Evolutionary conservation across 371 early-diverging fungal genomes (phyloP).

Genomic region (Nematocida minor): DNA sequence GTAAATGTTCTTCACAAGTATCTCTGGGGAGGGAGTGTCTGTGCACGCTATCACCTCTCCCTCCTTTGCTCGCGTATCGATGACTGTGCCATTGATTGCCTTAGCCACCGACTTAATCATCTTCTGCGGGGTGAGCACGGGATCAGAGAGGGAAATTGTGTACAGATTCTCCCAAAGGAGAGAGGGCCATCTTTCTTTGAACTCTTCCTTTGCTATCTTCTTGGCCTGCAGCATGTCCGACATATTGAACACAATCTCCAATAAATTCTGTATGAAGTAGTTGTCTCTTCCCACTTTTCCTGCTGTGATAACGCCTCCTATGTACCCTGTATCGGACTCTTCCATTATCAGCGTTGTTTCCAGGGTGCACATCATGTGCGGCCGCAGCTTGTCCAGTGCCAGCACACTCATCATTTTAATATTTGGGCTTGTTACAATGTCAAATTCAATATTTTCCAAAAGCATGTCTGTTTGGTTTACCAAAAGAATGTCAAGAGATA

Average conservation of each 20-base stretch:
- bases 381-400: slow-evolving; percentile 72
- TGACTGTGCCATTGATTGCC: slow-evolving; percentile 47
- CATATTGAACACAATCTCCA: slow-evolving; percentile 57
- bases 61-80: slow-evolving; percentile 38
- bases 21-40: neutral
- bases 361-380: slow-evolving; percentile 19
- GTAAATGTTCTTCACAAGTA: slow-evolving; percentile 57
- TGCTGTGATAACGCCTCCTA: slow-evolving; percentile 55
- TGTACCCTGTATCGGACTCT: slow-evolving; percentile 59
- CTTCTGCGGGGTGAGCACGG: neutral
- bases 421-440: slow-evolving; percentile 89
- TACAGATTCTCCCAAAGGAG: slow-evolving; percentile 66
- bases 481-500: slow-evolving; percentile 78
- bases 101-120: slow-evolving; percentile 41
- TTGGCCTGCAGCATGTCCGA: slow-evolving; percentile 57
- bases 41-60: neutral
- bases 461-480: slow-evolving; percentile 92
- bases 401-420: slow-evolving; percentile 84
- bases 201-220: slow-evolving; percentile 46
- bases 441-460: slow-evolving; percentile 84
- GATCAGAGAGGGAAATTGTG: slow-evolving; percentile 30
- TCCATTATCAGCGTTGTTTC: slow-evolving; percentile 44
- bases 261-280: slow-evolving; percentile 52
- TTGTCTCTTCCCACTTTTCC: slow-evolving; percentile 40
- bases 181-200: slow-evolving; percentile 57